Evolutionary conservation across 768 basidiomycete genomes (phyloP), one percentile per base, ranked within the genome.

Genomic region (Pleurotus citrinopileatus): DNA sequence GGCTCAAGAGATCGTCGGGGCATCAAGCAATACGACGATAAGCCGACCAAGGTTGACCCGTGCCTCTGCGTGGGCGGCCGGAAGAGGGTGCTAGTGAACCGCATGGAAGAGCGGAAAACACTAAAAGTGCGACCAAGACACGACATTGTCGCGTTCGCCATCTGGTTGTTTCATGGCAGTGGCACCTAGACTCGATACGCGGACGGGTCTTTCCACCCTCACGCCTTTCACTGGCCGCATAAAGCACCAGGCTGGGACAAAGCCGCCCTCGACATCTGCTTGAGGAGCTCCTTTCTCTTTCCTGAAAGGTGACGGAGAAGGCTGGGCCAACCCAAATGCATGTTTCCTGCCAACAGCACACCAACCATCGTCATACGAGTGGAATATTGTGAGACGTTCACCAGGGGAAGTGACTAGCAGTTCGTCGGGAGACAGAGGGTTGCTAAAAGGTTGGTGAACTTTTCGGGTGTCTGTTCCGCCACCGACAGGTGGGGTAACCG

Each of bases 201-300:
- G 79, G 60, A 87, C 70, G 1, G 89, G 88, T 19, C 89, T 76
- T 59, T 83, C 80, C 3, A 81, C 77, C 34, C 74, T 68, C 52
- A 85, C 71, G 3, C 84, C 85, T 56, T 80, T 78, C 43, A 78
- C 74, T 28, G 84, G 79, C 61, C 82, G 83, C 58, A 82, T 53
- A 75, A 92, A 90, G 63, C 81, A 84, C 87, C 89, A 91, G 4
- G 86, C 81, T 9, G 89, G 89, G 2, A 89, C 81, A 27, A 86
- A 77, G 34, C 89, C 89, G 15, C 89, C 66, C 63, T 90, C 87
- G 29, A 84, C 71, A 37, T 80, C 73, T 17, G 70, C 71, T 46
- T 63, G 65, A 42, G 55, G 52, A 45, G 13, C 38, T 42, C 38
- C 38, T 22, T 28, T 42, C 20, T 25, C 61, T 29, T 53, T 51